Evolutionary conservation across 257 asterid genomes (phyloP).

Genomic region (Salvia splendens): DNA sequence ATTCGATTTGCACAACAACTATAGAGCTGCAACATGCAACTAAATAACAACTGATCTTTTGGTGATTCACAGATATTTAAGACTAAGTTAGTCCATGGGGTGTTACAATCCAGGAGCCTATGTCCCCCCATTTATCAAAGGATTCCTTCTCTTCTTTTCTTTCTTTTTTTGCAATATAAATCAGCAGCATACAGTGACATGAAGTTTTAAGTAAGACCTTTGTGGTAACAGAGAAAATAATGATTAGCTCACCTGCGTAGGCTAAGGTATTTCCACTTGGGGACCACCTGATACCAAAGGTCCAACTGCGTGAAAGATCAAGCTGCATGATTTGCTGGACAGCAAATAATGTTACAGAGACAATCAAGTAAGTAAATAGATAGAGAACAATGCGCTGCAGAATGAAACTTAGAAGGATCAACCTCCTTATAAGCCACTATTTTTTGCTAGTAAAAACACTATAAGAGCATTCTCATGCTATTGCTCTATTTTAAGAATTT

Average conservation of each 20-base stretch:
- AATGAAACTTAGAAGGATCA: slow-evolving; percentile 10
- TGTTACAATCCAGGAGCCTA: neutral
- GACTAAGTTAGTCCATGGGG: neutral
- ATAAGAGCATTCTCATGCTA: slow-evolving; percentile 13
- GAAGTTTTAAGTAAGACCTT: slow-evolving; percentile 21
- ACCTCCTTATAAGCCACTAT: slow-evolving; percentile 4
- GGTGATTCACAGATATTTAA: slow-evolving; percentile 15
- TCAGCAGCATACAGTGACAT: slow-evolving; percentile 14
- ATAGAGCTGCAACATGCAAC: too few species aligned
- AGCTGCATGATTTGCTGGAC: slow-evolving; percentile 97
- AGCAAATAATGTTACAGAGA: slow-evolving; percentile 21
- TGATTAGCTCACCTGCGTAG: slow-evolving; percentile 75
- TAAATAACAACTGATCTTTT: neutral
- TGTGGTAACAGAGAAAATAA: slow-evolving; percentile 32
- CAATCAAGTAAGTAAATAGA: slow-evolving; percentile 11
- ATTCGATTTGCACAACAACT: too few species aligned
- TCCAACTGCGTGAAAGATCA: slow-evolving; percentile 93
- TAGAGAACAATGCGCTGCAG: slow-evolving; percentile 1
- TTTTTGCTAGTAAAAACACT: neutral
- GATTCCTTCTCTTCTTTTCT: neutral
- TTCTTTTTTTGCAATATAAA: neutral
- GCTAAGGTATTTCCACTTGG: slow-evolving; percentile 92
- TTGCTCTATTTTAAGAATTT: slow-evolving; percentile 6
- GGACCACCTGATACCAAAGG: slow-evolving; percentile 97
- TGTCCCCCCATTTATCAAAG: neutral